Evolutionary conservation across 768 basidiomycete species (phyloP), one percentile per base, ranked within the genome.

Genomic region (Suillus occidentalis): DNA sequence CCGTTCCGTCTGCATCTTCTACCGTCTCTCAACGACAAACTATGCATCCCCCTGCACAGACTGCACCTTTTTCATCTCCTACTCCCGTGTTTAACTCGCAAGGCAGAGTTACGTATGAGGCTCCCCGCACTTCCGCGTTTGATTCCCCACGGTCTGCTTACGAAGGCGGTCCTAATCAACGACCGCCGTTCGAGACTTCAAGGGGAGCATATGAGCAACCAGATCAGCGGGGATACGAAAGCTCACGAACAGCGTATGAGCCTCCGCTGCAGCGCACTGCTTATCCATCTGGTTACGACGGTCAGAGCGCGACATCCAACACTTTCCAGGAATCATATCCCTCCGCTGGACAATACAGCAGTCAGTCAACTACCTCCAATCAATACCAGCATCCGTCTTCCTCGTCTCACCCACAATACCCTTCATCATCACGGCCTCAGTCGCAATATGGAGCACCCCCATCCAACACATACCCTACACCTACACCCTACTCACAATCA

Each of bases 211-310:
- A 77, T 47, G 74, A 75, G 10, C 74, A 77, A 37, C 40, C 50
- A 14, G 74, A 68, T n/a, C 73, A 76, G 22, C 74, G 73, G 6
- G 73, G 76, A 14, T 72, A 73, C 9, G 77, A 75, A 28, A 71
- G 73, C 31, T 66, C 74, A 9, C 67, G 72, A 39, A 60, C 55
- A 9, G 57, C 66, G 25, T 76, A 76, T 65, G 78, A 64, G 64
- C 66, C 66, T 28, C 71, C 65, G 69, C 66, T 71, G 56, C 71
- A 61, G 0, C 69, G 73, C 28, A 49, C 64, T 18, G 60, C 70
- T 16, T 75, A 75, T 53, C 72, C 13, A 34, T 40, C 66, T 4
- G 49, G 67, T 3, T 76, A 73, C 22, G 74, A 77, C 52, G 70
- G 74, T 7, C 66, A 65, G 50, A 53, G 39, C 42, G 58, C 58